phyloP scores from a whole-genome alignment of 2,329 filamentous ascomycete genomes.

The Cadophora sp. region DNA sequence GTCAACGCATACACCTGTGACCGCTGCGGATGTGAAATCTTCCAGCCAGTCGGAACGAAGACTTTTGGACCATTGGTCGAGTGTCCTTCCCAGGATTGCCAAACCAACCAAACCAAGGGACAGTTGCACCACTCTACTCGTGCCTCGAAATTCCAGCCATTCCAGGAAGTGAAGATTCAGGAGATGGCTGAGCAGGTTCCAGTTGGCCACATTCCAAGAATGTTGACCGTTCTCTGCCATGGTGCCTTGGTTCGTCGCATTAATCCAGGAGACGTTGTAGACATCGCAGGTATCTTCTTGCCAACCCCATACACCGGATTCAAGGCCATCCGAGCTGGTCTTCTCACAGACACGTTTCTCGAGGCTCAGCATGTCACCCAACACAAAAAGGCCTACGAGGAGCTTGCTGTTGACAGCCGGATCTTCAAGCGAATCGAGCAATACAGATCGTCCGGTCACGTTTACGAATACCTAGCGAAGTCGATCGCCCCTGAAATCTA shows the following conservation, averaged over 20 bases:
- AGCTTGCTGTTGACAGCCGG: conserved; percentile 82
- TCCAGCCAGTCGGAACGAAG: conserved; percentile 92
- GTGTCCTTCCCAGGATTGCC: conserved; percentile 91
- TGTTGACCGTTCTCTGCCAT: conserved; percentile 87
- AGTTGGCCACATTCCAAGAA: conserved; percentile 94
- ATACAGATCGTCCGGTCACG: conserved; percentile 83
- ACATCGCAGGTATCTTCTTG: conserved; percentile 93
- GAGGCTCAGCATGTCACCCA: conserved; percentile 93
- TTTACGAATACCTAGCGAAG: conserved; percentile 94
- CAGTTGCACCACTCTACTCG: conserved; percentile 94
- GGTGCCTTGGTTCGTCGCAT: conserved; percentile 85
- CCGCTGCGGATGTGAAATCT: conserved; percentile 94
- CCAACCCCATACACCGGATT: conserved; percentile 99
- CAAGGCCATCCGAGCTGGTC: conserved; percentile 91
- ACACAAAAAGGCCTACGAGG: conserved; percentile 98
- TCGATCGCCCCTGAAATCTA: conserved; percentile 98
- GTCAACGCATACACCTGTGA: conserved; percentile 99
- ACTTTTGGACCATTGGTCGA: conserved; percentile 86
- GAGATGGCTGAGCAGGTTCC: conserved; percentile 99
- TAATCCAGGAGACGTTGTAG: conserved; percentile 92
- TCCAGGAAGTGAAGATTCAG: conserved; percentile 98
- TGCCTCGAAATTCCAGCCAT: conserved; percentile 95
- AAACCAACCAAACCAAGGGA: conserved; percentile 88
- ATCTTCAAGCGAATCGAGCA: conserved; percentile 86
- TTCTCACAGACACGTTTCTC: conserved; percentile 96